Evolutionary conservation across 169 alveolate genomes (phyloP).

Genomic region (Babesia gibsoni): DNA sequence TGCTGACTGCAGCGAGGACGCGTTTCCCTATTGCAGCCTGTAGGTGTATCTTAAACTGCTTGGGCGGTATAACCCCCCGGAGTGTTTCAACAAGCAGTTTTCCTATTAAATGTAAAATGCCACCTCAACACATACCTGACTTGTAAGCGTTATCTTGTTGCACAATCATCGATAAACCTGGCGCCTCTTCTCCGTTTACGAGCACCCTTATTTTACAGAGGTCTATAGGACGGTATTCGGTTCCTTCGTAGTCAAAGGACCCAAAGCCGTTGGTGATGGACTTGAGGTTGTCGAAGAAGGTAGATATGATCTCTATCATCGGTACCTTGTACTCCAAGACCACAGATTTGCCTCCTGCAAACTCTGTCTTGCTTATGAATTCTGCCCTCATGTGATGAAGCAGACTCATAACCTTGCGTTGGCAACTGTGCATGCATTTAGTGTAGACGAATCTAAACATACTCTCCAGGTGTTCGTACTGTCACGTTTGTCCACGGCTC

Average conservation of each 20-base stretch:
- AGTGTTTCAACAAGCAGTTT: constrained; percentile 75
- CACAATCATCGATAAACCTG: constrained; percentile 82
- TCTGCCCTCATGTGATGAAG: constrained; percentile 60
- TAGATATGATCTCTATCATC: constrained; percentile 86
- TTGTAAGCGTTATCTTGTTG: constrained; percentile 76
- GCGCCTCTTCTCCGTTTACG: constrained; percentile 85
- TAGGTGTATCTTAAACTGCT: constrained; percentile 85
- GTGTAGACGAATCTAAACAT: background rate
- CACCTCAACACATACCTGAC: constrained; percentile 55
- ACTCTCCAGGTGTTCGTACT: constrained; percentile 55
- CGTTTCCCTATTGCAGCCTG: constrained; percentile 87
- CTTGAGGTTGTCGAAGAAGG: constrained; percentile 88
- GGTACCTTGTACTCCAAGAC: constrained; percentile 83
- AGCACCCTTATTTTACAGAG: constrained; percentile 76
- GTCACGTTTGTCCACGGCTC: constrained; percentile 70
- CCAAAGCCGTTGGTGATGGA: constrained; percentile 86
- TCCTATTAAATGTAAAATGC: constrained; percentile 48
- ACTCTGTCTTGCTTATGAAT: constrained; percentile 60
- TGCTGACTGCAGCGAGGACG: constrained; percentile 83
- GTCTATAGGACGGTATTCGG: constrained; percentile 73
- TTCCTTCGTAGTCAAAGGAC: constrained; percentile 84
- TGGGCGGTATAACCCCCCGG: constrained; percentile 83
- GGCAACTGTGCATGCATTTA: constrained; percentile 2
- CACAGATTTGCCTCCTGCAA: constrained; percentile 58
- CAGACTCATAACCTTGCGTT: constrained; percentile 36